A percentile compares a stretch with the other conserved stretches of the same genome.
phyloP scores from a whole-genome alignment of 2,329 filamentous ascomycete genomes.

The Aspergillus fijiensis region DNA sequence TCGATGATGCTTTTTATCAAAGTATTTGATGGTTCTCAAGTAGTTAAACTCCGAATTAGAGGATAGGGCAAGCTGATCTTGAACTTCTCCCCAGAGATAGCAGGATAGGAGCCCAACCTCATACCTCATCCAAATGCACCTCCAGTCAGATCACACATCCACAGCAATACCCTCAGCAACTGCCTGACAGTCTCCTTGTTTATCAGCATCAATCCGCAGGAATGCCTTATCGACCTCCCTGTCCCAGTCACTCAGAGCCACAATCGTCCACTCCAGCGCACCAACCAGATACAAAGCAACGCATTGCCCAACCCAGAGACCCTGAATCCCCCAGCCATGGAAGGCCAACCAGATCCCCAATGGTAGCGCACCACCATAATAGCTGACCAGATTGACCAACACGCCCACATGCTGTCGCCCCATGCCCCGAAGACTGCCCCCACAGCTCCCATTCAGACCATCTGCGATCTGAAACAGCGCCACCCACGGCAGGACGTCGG shows the following conservation, averaged over 20 bases:
- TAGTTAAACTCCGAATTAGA: too few relatives aligned
- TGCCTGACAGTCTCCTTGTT: slow-evolving; percentile 23
- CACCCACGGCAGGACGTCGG: slow-evolving; percentile 80
- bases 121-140: neutral
- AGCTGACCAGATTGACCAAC: slow-evolving; percentile 75
- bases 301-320: slow-evolving; percentile 82
- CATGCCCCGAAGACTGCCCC: slow-evolving; percentile 78
- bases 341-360: slow-evolving; percentile 83
- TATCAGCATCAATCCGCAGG: slow-evolving; percentile 62
- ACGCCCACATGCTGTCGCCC: slow-evolving; percentile 83
- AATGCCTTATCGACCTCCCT: slow-evolving; percentile 70
- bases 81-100: too few relatives aligned
- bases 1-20: too few relatives aligned
- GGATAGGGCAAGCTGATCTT: too few relatives aligned
- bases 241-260: slow-evolving; percentile 75
- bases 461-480: slow-evolving; percentile 89
- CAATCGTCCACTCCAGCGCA: slow-evolving; percentile 73
- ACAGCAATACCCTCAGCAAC: slow-evolving; percentile 10
- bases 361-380: slow-evolving; percentile 79
- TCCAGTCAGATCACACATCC: neutral
- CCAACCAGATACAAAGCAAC: slow-evolving; percentile 80
- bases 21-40: too few relatives aligned
- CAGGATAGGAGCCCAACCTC: neutral
- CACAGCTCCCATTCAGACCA: slow-evolving; percentile 80
- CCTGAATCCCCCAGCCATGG: slow-evolving; percentile 77